These are phyloP conservation scores for Aristolochia fimbriata DNA, from an alignment of 164 flowering plant species.

Conservation along the genomic window DNA sequence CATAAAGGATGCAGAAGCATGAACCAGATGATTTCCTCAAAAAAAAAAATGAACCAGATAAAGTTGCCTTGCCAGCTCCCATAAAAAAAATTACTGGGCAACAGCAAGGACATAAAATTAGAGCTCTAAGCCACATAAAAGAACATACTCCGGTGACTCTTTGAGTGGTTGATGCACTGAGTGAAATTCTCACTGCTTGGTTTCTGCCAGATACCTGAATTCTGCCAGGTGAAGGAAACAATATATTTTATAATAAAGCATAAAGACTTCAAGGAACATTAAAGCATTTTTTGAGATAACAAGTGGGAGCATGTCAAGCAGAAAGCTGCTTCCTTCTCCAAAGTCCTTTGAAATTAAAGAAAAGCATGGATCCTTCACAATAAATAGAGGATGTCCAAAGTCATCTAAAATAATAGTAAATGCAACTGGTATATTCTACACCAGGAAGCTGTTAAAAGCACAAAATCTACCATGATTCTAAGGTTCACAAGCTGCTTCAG, in stretches of 20 bases:
- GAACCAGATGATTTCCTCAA: too few relatives aligned
- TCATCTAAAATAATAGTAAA: too few relatives aligned
- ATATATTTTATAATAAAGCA: slow-evolving; percentile 1
- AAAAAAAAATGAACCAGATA: background rate
- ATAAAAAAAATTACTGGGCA: background rate
- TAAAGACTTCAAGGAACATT: background rate
- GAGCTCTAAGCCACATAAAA: background rate
- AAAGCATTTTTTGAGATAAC: slow-evolving; percentile 46
- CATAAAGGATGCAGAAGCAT: background rate
- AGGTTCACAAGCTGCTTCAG: background rate
- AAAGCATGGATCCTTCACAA: too few relatives aligned
- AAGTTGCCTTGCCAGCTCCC: background rate
- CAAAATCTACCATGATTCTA: background rate
- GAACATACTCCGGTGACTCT: slow-evolving; percentile 53
- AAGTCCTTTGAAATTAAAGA: too few relatives aligned
- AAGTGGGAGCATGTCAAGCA: slow-evolving; percentile 64
- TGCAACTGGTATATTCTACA: too few relatives aligned
- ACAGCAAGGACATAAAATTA: background rate
- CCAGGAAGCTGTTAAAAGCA: too few relatives aligned
- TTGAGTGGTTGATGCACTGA: slow-evolving; percentile 57
- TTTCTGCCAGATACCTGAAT: slow-evolving; percentile 69
- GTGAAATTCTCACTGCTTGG: slow-evolving; percentile 72
- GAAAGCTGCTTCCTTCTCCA: slow-evolving; percentile 15
- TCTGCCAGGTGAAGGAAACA: slow-evolving; percentile 27
- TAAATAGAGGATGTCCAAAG: too few relatives aligned